phyloP scores from a whole-genome alignment of 192 early-diverging fungal genomes.

The Gamsiella multidivaricata region DNA sequence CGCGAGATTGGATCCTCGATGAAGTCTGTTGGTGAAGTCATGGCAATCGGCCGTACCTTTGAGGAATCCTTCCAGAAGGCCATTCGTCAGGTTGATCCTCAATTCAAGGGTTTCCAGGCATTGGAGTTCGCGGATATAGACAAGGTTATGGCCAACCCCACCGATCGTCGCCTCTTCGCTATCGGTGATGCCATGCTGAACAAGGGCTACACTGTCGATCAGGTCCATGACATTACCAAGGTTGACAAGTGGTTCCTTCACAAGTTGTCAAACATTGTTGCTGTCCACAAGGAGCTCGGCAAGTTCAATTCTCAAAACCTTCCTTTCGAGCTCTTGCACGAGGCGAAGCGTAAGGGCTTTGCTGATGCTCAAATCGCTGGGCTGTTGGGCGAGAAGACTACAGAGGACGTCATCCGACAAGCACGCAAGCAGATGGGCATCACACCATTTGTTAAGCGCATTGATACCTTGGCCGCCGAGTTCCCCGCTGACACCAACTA shows the following conservation, averaged over 20 bases:
- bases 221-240: constrained; percentile 89
- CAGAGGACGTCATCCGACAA: constrained; percentile 78
- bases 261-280: constrained; percentile 90
- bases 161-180: constrained; percentile 95
- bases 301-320: constrained; percentile 63
- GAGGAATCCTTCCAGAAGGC: constrained; percentile 96
- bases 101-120: constrained; percentile 85
- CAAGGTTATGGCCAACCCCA: constrained; percentile 88
- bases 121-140: constrained; percentile 74
- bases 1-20: constrained; percentile 88
- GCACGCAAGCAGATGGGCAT: constrained; percentile 79
- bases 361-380: constrained; percentile 89
- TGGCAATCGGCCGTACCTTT: constrained; percentile 97
- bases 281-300: constrained; percentile 71
- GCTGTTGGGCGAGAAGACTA: constrained; percentile 53
- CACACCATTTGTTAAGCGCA: constrained; percentile 91
- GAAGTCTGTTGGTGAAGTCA: constrained; percentile 99
- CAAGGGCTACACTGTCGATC: constrained; percentile 91
- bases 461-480: constrained; percentile 96
- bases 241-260: constrained; percentile 99
- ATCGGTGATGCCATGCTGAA: constrained; percentile 93
- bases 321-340: constrained; percentile 69
- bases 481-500: constrained; percentile 98
- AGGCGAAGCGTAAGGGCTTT: constrained; percentile 90
- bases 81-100: constrained; percentile 91